Percentiles rank a stretch among this genome's conserved stretches.
Conservation (phyloP, 768 basidiomycete species). For the Cystofilobasidium bisporidii region DNA sequence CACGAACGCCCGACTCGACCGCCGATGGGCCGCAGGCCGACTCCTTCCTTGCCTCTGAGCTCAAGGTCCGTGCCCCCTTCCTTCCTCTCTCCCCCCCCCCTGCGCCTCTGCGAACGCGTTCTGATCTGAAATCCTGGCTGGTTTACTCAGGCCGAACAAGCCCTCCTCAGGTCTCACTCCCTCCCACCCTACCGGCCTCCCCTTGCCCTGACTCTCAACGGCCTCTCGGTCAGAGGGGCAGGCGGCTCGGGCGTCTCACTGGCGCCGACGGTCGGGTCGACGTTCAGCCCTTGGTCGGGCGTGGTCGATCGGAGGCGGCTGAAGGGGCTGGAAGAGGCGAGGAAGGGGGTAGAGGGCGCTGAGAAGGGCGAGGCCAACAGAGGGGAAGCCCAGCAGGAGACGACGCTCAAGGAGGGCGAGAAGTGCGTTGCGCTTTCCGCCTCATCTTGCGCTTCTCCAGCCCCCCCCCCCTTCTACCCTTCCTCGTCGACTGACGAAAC, state of each 20-base stretch:
- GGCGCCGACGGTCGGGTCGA: slow-evolving; percentile 34
- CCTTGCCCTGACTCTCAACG: slow-evolving; percentile 32
- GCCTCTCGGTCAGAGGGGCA: slow-evolving; percentile 34
- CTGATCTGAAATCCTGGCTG: background rate
- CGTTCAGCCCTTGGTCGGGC: slow-evolving; percentile 33
- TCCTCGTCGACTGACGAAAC: no score
- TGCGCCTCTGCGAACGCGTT: background rate
- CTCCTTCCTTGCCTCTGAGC: background rate
- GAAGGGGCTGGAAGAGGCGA: slow-evolving; percentile 29
- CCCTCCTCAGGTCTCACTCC: background rate
- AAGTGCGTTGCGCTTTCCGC: slow-evolving; percentile 15
- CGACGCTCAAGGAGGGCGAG: slow-evolving; percentile 29
- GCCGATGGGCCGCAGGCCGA: background rate
- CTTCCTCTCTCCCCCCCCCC: background rate
- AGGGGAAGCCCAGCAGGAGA: slow-evolving; percentile 26
- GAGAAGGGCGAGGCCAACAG: slow-evolving; percentile 26
- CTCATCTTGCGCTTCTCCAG: no score
- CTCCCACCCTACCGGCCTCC: slow-evolving; percentile 28
- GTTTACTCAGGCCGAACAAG: background rate
- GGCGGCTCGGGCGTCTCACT: slow-evolving; percentile 34
- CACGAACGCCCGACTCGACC: background rate
- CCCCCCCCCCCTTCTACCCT: no score
- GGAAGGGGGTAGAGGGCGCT: slow-evolving; percentile 27
- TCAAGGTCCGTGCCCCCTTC: background rate
- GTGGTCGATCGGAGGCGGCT: slow-evolving; percentile 34